A percentile compares a stretch with the other conserved stretches of the same genome.
phyloP scores from a whole-genome alignment of 345 rosid genomes.

The Lumnitzera racemosa region DNA sequence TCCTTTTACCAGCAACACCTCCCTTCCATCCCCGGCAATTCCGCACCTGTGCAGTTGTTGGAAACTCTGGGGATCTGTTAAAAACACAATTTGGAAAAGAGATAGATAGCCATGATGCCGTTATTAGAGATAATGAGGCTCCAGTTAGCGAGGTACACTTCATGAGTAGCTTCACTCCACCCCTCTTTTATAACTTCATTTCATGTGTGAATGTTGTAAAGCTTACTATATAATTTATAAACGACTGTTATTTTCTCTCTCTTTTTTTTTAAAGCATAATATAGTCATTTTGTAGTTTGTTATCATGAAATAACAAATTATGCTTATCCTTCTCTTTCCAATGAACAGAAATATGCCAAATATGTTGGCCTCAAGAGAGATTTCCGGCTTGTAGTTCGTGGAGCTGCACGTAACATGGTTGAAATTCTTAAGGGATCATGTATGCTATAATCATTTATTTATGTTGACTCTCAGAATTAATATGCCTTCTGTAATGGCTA shows the following conservation, averaged over 20 bases:
- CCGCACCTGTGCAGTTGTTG: constrained; percentile 82
- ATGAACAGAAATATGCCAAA: constrained; percentile 71
- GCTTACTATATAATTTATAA: too few relatives aligned
- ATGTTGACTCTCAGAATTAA: background rate
- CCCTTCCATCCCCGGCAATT: constrained; percentile 85
- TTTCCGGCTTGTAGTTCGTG: constrained; percentile 91
- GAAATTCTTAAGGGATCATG: constrained; percentile 74
- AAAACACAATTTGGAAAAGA: constrained; percentile 82
- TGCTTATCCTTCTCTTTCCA: constrained; percentile 17
- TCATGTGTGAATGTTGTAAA: too few relatives aligned
- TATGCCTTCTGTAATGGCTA: background rate
- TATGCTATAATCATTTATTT: constrained; percentile 24
- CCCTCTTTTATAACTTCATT: too few relatives aligned
- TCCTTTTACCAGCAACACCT: constrained; percentile 78
- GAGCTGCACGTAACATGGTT: constrained; percentile 95
- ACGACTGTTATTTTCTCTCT: too few relatives aligned
- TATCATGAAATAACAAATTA: background rate
- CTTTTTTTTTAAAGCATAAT: too few relatives aligned
- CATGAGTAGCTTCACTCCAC: background rate
- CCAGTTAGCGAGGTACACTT: constrained; percentile 72
- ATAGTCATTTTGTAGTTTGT: too few relatives aligned
- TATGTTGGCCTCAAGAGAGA: constrained; percentile 89
- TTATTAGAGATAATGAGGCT: constrained; percentile 91
- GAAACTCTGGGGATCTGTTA: constrained; percentile 90
- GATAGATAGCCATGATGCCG: constrained; percentile 93